These are phyloP conservation scores for Tetrapyrgos nigripes DNA, from an alignment of 1,284 basidiomycete species.

Conservation along the genomic window DNA sequence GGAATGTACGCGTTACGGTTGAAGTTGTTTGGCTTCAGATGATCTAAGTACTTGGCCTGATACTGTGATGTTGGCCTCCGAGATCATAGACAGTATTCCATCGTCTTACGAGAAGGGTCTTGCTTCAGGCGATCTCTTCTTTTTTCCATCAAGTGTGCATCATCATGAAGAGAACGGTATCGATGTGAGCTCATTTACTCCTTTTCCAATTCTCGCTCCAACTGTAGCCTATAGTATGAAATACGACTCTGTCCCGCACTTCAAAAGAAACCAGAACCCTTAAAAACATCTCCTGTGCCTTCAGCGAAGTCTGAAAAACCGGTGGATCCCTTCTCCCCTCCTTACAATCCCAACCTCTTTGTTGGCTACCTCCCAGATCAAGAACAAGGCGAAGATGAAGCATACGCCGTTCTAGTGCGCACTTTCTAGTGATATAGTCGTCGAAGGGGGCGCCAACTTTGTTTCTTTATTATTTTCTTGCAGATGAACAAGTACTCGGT, in stretches of 20 bases:
- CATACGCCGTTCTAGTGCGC: constrained; percentile 80
- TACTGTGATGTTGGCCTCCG: constrained; percentile 41
- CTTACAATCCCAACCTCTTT: constrained; percentile 77
- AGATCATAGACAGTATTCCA: constrained; percentile 68
- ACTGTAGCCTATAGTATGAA: constrained; percentile 66
- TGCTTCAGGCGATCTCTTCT: constrained; percentile 73
- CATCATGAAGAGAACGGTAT: constrained; percentile 65
- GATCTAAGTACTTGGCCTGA: no score
- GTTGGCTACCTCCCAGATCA: constrained; percentile 66
- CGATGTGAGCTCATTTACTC: constrained; percentile 52
- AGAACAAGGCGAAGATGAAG: constrained; percentile 59
- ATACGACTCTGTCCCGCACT: constrained; percentile 83
- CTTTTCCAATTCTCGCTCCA: neutral
- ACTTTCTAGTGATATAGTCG: neutral
- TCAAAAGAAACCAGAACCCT: constrained; percentile 71
- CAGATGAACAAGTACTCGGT: constrained; percentile 90
- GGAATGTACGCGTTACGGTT: no score
- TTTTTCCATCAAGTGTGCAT: constrained; percentile 75
- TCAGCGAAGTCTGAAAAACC: constrained; percentile 38
- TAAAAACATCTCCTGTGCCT: constrained; percentile 36
- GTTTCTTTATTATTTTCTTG: constrained; percentile 4
- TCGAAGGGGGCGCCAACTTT: no score
- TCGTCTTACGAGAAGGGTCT: constrained; percentile 66
- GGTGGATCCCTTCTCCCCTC: constrained; percentile 79
- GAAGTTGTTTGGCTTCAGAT: no score